Percentiles rank a stretch among this genome's conserved stretches.
Conservation (phyloP, 2,329 filamentous ascomycete species). For the Microcera coccophila region DNA sequence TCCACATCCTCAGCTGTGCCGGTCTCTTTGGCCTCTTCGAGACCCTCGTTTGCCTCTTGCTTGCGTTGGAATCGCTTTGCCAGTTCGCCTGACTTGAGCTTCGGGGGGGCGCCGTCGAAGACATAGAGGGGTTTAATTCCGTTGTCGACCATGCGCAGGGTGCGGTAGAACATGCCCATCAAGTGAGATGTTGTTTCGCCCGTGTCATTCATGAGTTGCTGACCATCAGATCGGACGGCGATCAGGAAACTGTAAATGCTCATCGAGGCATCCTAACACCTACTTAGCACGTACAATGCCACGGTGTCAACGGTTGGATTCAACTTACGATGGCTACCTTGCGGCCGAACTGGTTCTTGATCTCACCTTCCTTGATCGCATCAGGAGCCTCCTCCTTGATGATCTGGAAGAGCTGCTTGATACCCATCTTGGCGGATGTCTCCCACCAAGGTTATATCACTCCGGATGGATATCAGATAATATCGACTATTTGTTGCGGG, state of each 20-base stretch:
- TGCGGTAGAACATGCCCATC: slow-evolving; percentile 99
- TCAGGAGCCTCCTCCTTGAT: slow-evolving; percentile 93
- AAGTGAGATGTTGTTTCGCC: slow-evolving; percentile 97
- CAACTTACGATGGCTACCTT: slow-evolving; percentile 95
- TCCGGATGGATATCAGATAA: background rate
- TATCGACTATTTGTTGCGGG: no score
- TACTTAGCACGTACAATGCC: background rate
- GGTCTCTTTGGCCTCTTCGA: slow-evolving; percentile 95
- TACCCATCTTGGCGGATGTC: slow-evolving; percentile 49
- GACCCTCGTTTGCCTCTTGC: slow-evolving; percentile 80
- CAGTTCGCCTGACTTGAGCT: slow-evolving; percentile 94
- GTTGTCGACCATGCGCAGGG: slow-evolving; percentile 95
- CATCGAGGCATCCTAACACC: slow-evolving; percentile 64
- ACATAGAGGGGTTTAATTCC: slow-evolving; percentile 98
- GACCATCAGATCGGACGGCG: slow-evolving; percentile 91
- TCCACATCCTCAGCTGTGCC: slow-evolving; percentile 96
- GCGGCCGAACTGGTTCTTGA: slow-evolving; percentile 97
- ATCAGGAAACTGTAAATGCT: slow-evolving; percentile 99
- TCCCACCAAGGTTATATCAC: background rate
- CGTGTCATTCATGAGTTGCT: slow-evolving; percentile 91
- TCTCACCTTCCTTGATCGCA: slow-evolving; percentile 92
- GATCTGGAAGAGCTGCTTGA: slow-evolving; percentile 72
- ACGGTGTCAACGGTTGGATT: background rate
- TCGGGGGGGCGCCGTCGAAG: slow-evolving; percentile 93
- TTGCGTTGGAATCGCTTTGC: slow-evolving; percentile 96